phyloP scores from a whole-genome alignment of 306 rosid species.

The Sphenostylis stenocarpa region DNA sequence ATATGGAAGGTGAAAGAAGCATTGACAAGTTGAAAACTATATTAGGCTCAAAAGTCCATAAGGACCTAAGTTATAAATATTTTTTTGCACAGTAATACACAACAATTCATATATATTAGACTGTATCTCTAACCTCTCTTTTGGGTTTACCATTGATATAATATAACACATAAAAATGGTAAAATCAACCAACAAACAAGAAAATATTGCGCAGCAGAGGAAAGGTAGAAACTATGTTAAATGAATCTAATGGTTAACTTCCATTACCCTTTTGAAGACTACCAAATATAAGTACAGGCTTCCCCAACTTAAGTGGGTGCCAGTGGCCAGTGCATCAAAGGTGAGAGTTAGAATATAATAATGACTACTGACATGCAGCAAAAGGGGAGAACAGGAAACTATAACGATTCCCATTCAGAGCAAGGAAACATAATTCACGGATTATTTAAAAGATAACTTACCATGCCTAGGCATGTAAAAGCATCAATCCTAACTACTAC shows the following conservation, averaged over 20 bases:
- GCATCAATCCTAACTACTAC: conserved; percentile 69
- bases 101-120: no score
- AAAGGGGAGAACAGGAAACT: conserved; percentile 35
- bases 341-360: background rate
- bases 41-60: background rate
- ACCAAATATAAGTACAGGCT: background rate
- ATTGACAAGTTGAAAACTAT: no score
- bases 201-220: background rate
- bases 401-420: conserved; percentile 51
- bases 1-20: no score
- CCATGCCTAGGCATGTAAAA: conserved; percentile 60
- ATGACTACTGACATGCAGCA: conserved; percentile 15
- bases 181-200: background rate
- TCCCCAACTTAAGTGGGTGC: background rate
- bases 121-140: background rate
- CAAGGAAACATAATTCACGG: conserved; percentile 50
- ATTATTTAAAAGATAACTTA: conserved; percentile 65
- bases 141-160: no score
- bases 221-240: background rate
- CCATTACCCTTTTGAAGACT: background rate
- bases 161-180: background rate
- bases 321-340: background rate
- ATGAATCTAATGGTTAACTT: background rate
- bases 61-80: no score
- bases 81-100: background rate